Evolutionary conservation across 345 rosid species (phyloP).

Genomic region (Hevea brasiliensis): DNA sequence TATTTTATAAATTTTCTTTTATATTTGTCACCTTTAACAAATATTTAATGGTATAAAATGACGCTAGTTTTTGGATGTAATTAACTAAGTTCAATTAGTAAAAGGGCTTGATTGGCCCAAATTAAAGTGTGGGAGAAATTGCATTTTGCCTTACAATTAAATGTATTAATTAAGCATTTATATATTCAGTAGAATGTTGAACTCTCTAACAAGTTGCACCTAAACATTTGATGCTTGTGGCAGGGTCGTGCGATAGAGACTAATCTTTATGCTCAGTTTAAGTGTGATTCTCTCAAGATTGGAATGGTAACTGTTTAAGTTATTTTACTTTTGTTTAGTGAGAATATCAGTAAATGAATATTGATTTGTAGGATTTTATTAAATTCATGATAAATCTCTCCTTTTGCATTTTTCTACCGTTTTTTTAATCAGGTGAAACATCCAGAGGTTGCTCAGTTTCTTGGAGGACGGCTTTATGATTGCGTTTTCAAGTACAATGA

Average conservation of each 20-base stretch:
- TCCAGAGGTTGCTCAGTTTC: constrained; percentile 95
- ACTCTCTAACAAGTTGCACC: neutral
- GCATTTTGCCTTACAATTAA: too few species aligned
- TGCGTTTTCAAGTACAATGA: constrained; percentile 93
- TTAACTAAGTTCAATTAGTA: too few species aligned
- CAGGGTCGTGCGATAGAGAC: constrained; percentile 99
- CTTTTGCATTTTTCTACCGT: neutral
- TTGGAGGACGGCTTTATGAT: constrained; percentile 95
- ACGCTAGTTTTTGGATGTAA: too few species aligned
- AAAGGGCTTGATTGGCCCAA: too few species aligned
- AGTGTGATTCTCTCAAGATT: constrained; percentile 93
- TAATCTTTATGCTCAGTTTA: constrained; percentile 93
- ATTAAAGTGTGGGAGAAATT: too few species aligned
- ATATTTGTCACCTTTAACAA: too few species aligned
- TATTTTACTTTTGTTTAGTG: neutral
- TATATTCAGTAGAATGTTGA: constrained; percentile 2
- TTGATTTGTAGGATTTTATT: neutral
- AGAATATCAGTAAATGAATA: neutral
- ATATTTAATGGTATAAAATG: too few species aligned
- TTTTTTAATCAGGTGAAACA: constrained; percentile 78
- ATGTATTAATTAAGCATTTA: too few species aligned
- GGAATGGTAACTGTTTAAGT: constrained; percentile 67
- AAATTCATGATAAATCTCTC: neutral
- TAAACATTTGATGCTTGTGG: constrained; percentile 18
- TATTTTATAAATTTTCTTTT: too few species aligned